A percentile compares a stretch with the other conserved stretches of the same genome.
These are phyloP conservation scores for Epichloe coenophiala DNA, from an alignment of 2,329 filamentous ascomycete genomes.

Conservation along the genomic window DNA sequence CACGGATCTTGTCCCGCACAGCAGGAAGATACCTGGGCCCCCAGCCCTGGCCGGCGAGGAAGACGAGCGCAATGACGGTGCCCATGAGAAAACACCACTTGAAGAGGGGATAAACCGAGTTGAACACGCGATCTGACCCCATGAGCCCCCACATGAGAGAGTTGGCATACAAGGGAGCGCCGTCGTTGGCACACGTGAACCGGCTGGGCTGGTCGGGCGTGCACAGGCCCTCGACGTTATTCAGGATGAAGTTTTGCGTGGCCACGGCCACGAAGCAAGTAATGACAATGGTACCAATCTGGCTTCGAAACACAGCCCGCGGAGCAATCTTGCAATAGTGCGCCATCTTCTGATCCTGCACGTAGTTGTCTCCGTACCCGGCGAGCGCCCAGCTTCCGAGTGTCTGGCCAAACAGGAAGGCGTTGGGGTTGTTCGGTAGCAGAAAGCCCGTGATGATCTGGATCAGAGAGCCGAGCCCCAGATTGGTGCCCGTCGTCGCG, in stretches of 20 bases:
- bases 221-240: constrained; percentile 19
- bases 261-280: constrained; percentile 33
- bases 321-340: constrained; percentile 38
- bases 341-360: constrained; percentile 36
- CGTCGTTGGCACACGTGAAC: constrained; percentile 34
- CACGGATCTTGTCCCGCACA: constrained; percentile 17
- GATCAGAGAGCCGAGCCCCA: constrained; percentile 26
- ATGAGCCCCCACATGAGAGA: constrained; percentile 33
- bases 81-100: constrained; percentile 29
- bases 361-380: constrained; percentile 27
- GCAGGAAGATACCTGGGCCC: constrained; percentile 13
- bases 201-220: constrained; percentile 21
- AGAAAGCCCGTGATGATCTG: constrained; percentile 24
- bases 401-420: constrained; percentile 14
- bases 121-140: constrained; percentile 33
- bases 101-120: constrained; percentile 26
- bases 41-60: constrained; percentile 11
- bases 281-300: constrained; percentile 30
- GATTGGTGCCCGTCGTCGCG: constrained; percentile 30
- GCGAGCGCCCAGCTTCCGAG: constrained; percentile 10
- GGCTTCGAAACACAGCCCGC: constrained; percentile 31
- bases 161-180: constrained; percentile 28
- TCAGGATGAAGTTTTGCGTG: constrained; percentile 28
- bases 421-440: constrained; percentile 12
- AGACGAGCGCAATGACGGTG: constrained; percentile 20